Conservation (phyloP, 768 basidiomycete genomes). For the Mycena pura region DNA sequence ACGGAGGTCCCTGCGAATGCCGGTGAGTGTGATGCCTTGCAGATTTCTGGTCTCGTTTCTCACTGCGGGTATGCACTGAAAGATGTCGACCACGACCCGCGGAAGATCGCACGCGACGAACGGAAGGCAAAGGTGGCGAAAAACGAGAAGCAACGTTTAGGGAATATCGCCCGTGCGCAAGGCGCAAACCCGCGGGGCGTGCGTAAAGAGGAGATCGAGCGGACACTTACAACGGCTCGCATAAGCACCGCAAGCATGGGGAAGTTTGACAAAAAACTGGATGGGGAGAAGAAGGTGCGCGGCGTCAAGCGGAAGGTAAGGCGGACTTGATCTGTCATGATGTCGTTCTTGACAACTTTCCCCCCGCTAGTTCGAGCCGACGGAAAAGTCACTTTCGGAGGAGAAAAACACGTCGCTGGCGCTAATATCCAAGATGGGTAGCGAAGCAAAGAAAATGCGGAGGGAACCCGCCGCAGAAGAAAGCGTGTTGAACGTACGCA, state of each 20-base stretch:
- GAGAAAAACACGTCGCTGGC: conserved; percentile 81
- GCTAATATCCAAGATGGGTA: conserved; percentile 80
- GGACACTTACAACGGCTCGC: conserved; percentile 76
- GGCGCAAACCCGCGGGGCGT: conserved; percentile 38
- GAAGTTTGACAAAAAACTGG: conserved; percentile 86
- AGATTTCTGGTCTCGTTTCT: not conserved
- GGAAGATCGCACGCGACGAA: conserved; percentile 73
- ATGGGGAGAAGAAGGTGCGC: conserved; percentile 88
- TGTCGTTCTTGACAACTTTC: not conserved
- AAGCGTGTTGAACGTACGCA: conserved; percentile 81
- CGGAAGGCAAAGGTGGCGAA: conserved; percentile 85
- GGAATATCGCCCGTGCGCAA: conserved; percentile 70
- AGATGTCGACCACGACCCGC: conserved; percentile 86
- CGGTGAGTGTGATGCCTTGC: conserved; percentile 54
- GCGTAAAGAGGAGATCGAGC: conserved; percentile 78
- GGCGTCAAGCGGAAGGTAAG: conserved; percentile 96
- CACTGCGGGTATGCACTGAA: not conserved
- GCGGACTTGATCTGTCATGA: conserved; percentile 25
- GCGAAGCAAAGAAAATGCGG: conserved; percentile 69
- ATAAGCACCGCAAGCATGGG: conserved; percentile 95
- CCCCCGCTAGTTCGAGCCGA: conserved; percentile 76
- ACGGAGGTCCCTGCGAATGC: conserved; percentile 88
- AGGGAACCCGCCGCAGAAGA: conserved; percentile 52
- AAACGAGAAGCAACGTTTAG: conserved; percentile 78
- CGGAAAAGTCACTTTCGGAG: conserved; percentile 63